Evolutionary conservation across 441 rosid species (phyloP).

Genomic region (Adansonia madagascariensis): DNA sequence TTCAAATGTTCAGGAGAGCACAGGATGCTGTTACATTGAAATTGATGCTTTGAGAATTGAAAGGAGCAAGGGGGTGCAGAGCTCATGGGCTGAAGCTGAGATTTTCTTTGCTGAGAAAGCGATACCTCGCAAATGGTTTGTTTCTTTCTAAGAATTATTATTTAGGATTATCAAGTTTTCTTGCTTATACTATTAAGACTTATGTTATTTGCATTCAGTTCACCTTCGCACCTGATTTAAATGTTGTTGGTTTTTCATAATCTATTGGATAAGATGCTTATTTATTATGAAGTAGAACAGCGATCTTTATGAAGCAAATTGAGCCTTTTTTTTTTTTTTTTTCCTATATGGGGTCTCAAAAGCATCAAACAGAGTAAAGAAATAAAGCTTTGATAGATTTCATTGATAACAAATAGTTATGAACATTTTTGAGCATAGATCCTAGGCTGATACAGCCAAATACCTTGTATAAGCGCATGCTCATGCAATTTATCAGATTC

Average conservation of each 20-base stretch:
- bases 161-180: neutral
- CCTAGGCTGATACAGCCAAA: neutral
- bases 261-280: neutral
- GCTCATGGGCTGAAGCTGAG: neutral
- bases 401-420: neutral
- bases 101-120: neutral
- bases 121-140: neutral
- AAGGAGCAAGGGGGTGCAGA: slow-evolving; percentile 7
- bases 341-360: neutral
- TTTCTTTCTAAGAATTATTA: neutral
- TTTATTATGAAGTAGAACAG: neutral
- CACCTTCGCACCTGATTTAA: neutral
- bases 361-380: neutral
- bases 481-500: slow-evolving; percentile 1
- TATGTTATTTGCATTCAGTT: neutral
- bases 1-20: slow-evolving; percentile 4
- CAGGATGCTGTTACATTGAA: neutral
- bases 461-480: slow-evolving; percentile 3
- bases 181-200: slow-evolving; percentile 9
- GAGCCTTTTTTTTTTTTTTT: neutral
- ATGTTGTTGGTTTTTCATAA: neutral
- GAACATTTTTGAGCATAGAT: neutral
- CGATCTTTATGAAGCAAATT: neutral
- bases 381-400: neutral
- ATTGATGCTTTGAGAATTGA: neutral